phyloP scores from a whole-genome alignment of 23 red algal species.

The Cyanidium caldarium region DNA sequence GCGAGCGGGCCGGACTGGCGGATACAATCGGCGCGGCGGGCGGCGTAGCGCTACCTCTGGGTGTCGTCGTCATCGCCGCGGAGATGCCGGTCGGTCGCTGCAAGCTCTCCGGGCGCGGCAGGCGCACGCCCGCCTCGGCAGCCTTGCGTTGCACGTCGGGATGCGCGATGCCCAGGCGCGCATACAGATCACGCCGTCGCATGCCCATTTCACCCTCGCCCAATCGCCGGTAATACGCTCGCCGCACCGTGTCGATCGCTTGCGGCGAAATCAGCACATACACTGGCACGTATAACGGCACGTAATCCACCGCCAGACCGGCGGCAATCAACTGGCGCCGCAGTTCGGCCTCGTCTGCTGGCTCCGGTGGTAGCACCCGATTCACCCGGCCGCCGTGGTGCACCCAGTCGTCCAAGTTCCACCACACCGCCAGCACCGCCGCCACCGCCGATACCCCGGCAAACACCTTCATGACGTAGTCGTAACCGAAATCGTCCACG shows the following conservation, averaged over 20 bases:
- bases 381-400: background rate
- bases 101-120: background rate
- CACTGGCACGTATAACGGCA: background rate
- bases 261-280: background rate
- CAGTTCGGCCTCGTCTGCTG: background rate
- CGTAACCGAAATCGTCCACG: constrained; percentile 8
- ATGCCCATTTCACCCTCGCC: background rate
- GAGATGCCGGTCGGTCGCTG: too few species aligned
- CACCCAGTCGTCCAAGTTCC: background rate
- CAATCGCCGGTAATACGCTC: background rate
- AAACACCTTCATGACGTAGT: background rate
- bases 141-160: background rate
- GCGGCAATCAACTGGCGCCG: background rate
- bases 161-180: background rate
- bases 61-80: too few species aligned
- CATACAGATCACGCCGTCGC: background rate
- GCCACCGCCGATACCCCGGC: background rate
- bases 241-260: background rate
- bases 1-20: too few species aligned
- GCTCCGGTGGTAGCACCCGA: background rate
- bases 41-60: too few species aligned
- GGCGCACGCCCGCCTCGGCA: background rate
- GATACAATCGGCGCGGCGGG: too few species aligned
- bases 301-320: background rate
- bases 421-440: background rate